Base-by-base conservation (phyloP, 371 early-diverging fungal genomes). In the Smittium culicis region DNA sequence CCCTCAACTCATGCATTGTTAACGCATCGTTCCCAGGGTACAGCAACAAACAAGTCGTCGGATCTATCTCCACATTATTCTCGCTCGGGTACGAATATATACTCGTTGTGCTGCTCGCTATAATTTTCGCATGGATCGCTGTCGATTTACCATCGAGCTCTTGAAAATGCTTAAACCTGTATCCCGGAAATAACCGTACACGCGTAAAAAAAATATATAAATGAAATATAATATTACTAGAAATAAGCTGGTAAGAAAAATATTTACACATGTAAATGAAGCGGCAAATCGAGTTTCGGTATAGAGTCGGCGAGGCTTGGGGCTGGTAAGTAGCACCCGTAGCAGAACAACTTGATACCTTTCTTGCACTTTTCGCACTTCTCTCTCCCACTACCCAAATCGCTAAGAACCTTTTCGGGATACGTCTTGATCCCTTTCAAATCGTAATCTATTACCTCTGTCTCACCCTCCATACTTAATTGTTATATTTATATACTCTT, bases 131-230 rank as follows among this genome's bases (percentile, higher is more conserved):
- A 71, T 95, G 94, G 5, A 89, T 73, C 0, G 91, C 89, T 1
- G 94, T 93, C 1, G 89, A 89, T 76, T 93, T 93, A 32, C 88
- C 90, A 57, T 88, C 84, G 1, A 77, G 66, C 74, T 93, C 96
- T 34, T 73, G 60, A 14, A 86, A 83, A 74, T 93, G 93, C 66
- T 93, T 88, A 64, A 89, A 85, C 2, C 88, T 87, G 68, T 57
- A 3, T 32, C 34, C 25, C 27, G 27, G 27, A 28, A 35, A n/a
- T 66, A 27, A 60, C 30, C 35, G 28, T 0, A 64, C n/a, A 33
- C 63, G n/a, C n/a, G n/a, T n/a, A n/a, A n/a, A n/a, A n/a, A n/a
- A n/a, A n/a, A n/a, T n/a, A 45, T 59, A 31, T 57, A 33, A 58
- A 34, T 25, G 25, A 34, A 65, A 45, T 33, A 45, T 55, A 16